Conservation (phyloP, 2,329 filamentous ascomycete species). For the Penicillium digitatum region DNA sequence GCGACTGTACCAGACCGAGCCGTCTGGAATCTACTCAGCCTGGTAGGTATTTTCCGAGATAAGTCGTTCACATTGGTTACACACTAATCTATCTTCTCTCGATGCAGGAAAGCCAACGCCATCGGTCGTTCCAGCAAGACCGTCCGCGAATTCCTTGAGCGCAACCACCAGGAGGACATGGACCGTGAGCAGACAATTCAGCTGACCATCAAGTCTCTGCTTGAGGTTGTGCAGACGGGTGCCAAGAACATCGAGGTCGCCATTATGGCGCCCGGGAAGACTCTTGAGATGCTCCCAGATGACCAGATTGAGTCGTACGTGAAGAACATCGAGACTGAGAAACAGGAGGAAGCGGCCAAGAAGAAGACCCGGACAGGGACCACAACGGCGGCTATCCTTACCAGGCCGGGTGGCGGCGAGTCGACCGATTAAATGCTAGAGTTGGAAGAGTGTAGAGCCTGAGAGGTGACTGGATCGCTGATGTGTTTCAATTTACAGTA, state of each 20-base stretch:
- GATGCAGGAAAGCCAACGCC: slow-evolving; percentile 89
- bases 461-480: slow-evolving; percentile 21
- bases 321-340: slow-evolving; percentile 98
- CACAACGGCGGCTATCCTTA: slow-evolving; percentile 65
- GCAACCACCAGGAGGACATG: slow-evolving; percentile 98
- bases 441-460: slow-evolving; percentile 15
- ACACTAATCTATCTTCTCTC: slow-evolving; percentile 12
- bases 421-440: slow-evolving; percentile 19
- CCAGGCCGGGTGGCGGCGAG: slow-evolving; percentile 51
- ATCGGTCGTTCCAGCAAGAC: slow-evolving; percentile 99
- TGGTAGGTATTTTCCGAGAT: slow-evolving; percentile 60
- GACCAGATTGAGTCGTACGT: slow-evolving; percentile 97
- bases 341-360: slow-evolving; percentile 96
- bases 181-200: slow-evolving; percentile 93
- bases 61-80: neutral
- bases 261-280: slow-evolving; percentile 89
- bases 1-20: slow-evolving; percentile 94
- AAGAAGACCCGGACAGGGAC: slow-evolving; percentile 68
- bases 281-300: slow-evolving; percentile 86
- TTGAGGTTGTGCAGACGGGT: slow-evolving; percentile 97
- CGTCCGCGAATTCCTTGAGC: slow-evolving; percentile 95
- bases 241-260: slow-evolving; percentile 99
- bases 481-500: slow-evolving; percentile 24
- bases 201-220: slow-evolving; percentile 92
- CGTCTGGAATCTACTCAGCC: slow-evolving; percentile 98